A percentile compares a stretch with the other conserved stretches of the same genome.
Conservation (phyloP, 495 filamentous ascomycete genomes). For the Hyaloscypha variabilis region DNA sequence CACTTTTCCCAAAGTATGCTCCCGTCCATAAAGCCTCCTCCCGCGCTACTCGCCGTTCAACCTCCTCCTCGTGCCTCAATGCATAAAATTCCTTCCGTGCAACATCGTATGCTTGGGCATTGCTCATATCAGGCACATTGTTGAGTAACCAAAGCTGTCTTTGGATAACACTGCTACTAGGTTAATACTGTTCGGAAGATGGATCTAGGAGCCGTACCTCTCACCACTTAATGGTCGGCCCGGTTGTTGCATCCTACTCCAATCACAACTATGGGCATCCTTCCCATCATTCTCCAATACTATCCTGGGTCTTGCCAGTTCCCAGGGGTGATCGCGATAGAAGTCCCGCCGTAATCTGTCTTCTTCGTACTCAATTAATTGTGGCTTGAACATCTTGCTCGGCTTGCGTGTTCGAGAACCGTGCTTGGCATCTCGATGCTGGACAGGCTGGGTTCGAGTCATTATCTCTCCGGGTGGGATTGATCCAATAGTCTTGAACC, state of each 20-base stretch:
- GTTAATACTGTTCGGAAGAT: neutral
- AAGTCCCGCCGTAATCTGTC: slow-evolving; percentile 80
- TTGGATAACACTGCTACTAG: slow-evolving; percentile 77
- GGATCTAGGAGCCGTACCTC: slow-evolving; percentile 57
- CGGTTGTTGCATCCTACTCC: slow-evolving; percentile 78
- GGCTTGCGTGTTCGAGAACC: slow-evolving; percentile 61
- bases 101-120: slow-evolving; percentile 77
- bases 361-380: slow-evolving; percentile 79
- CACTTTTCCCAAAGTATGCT: slow-evolving; percentile 79
- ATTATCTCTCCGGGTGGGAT: slow-evolving; percentile 82
- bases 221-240: slow-evolving; percentile 83
- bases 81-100: slow-evolving; percentile 91
- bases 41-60: slow-evolving; percentile 78
- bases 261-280: slow-evolving; percentile 74
- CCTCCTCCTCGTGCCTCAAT: slow-evolving; percentile 77
- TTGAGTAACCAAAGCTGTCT: slow-evolving; percentile 85
- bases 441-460: slow-evolving; percentile 66
- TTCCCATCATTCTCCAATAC: slow-evolving; percentile 84
- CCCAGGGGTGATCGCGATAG: slow-evolving; percentile 95
- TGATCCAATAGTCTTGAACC: slow-evolving; percentile 72
- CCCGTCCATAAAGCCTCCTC: slow-evolving; percentile 88
- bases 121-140: slow-evolving; percentile 56
- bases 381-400: slow-evolving; percentile 78
- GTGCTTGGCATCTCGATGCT: slow-evolving; percentile 56
- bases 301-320: slow-evolving; percentile 85